Evolutionary conservation across 2,329 filamentous ascomycete species (phyloP).

Genomic region (Kalmusia sp.): DNA sequence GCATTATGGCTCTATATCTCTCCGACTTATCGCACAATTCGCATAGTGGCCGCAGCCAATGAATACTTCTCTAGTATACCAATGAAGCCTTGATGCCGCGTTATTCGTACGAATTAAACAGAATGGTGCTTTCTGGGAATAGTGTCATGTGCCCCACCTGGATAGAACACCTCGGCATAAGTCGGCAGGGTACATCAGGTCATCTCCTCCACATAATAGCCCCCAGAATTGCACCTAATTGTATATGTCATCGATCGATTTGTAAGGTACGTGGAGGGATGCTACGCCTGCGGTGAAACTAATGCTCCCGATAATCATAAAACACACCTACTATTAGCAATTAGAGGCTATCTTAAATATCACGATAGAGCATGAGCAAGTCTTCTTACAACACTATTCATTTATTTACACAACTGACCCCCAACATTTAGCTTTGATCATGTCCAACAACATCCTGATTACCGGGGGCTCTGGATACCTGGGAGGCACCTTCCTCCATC

Average conservation of each 20-base stretch:
- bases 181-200: background rate
- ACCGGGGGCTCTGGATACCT: conserved; percentile 63
- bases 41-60: background rate
- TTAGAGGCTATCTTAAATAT: too few relatives aligned
- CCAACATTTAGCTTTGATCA: conserved; percentile 10
- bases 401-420: background rate
- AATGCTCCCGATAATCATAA: background rate
- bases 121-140: too few relatives aligned
- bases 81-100: too few relatives aligned
- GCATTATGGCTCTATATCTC: background rate
- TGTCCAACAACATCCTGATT: conserved; percentile 54
- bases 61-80: too few relatives aligned
- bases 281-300: background rate
- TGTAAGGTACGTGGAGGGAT: conserved; percentile 2
- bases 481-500: conserved; percentile 58
- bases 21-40: background rate
- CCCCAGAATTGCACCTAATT: background rate
- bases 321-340: background rate
- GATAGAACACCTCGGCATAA: background rate
- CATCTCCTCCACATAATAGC: background rate
- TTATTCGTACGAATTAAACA: too few relatives aligned
- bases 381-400: too few relatives aligned
- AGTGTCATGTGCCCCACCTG: too few relatives aligned
- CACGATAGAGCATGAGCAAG: background rate
- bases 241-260: background rate